Evolutionary conservation across 805 yeast species (phyloP), one percentile per base, ranked within the genome.

Genomic region (Kazachstania psychrophila): DNA sequence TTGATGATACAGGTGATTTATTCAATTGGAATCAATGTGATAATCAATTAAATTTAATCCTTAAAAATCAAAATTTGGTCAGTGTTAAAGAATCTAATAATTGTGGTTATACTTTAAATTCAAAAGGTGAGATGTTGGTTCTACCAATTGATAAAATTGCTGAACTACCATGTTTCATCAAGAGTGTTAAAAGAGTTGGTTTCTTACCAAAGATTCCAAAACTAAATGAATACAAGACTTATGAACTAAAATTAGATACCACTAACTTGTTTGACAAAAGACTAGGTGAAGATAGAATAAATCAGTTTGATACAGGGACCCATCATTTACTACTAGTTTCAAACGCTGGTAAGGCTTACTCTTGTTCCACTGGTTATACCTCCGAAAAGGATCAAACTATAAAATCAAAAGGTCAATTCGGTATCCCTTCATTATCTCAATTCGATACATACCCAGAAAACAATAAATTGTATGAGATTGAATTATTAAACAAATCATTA

Each of bases 391-490:
- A 17, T 13, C 11, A 11, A 8, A 29, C 14, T 5, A 45, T 39
- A 4, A 54, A 62, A n/a, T 59, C 65, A 5, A 68, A 69, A 32
- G 97, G 97, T 4, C 96, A 92, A 61, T 84, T 72, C 59, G 97
- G 96, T 14, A 57, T 85, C 12, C 92, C 95, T 1, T 59, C 64
- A 11, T 73, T 66, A 44, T 75, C 95, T 1, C 88, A 83, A 39
- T 76, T 76, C 49, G 74, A 72, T 40, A 44, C 57, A 4, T 68
- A 73, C 0, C 83, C 87, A 6, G 44, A 46, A 3, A 65, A 68
- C 12, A 69, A 69, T 45, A 51, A 55, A 35, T 55, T 77, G 10
- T 68, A 68, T 44, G 85, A 77, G 28, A 46, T 56, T 23, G 61
- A 58, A 37, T 47, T 59, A n/a, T 34, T 58, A 15, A 58, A 58